A percentile compares a stretch with the other conserved stretches of the same genome.
Evolutionary conservation across 2,329 filamentous ascomycete species (phyloP).

Genomic region (Ophiocordyceps camponoti-rufipedis): DNA sequence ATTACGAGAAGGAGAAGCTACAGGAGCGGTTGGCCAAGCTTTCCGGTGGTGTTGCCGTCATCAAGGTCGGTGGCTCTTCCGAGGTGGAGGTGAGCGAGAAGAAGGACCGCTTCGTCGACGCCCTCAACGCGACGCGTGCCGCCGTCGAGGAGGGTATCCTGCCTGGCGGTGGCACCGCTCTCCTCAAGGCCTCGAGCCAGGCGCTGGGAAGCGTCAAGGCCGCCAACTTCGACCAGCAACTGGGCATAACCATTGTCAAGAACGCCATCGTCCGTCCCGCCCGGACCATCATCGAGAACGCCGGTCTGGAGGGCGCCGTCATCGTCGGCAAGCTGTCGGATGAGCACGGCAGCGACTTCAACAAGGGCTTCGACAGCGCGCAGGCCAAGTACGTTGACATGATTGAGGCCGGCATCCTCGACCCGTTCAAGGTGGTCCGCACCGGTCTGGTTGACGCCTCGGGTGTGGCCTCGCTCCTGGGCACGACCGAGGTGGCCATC

Average conservation of each 20-base stretch:
- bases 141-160: constrained; percentile 99
- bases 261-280: constrained; percentile 93
- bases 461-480: constrained; percentile 89
- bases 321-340: constrained; percentile 96
- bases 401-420: constrained; percentile 91
- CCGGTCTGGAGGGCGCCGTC: constrained; percentile 86
- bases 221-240: constrained; percentile 96
- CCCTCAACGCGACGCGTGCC: constrained; percentile 91
- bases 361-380: constrained; percentile 92
- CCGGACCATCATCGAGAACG: constrained; percentile 93
- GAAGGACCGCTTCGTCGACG: constrained; percentile 99
- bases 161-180: constrained; percentile 91
- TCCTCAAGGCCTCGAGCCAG: constrained; percentile 91
- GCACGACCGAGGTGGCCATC: constrained; percentile 95
- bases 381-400: constrained; percentile 99
- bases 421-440: constrained; percentile 98
- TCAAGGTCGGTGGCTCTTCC: constrained; percentile 94
- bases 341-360: constrained; percentile 82
- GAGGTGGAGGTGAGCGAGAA: constrained; percentile 99
- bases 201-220: constrained; percentile 69
- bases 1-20: constrained; percentile 99
- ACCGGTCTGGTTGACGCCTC: constrained; percentile 89
- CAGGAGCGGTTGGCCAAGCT: constrained; percentile 99
- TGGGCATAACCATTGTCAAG: constrained; percentile 95
- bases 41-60: constrained; percentile 95